These are phyloP conservation scores for Ascomycota sp. DNA, from an alignment of 2,329 filamentous ascomycete genomes.

Conservation along the genomic window DNA sequence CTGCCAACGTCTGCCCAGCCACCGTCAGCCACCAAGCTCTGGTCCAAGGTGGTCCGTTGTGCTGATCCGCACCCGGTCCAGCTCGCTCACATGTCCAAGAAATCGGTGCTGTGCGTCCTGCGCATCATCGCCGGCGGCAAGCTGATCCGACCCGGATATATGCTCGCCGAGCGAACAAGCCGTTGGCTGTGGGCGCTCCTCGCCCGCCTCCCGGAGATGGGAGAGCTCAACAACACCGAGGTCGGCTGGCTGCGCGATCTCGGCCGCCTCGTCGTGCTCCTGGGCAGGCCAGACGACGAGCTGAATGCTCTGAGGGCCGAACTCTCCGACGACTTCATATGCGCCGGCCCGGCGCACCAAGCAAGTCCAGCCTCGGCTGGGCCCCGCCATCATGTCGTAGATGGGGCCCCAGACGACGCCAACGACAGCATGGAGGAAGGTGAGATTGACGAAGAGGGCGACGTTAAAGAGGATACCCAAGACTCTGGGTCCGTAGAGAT, in stretches of 20 bases:
- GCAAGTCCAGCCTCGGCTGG: too few species aligned
- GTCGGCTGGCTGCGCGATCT: constrained; percentile 60
- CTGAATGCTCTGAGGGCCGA: constrained; percentile 26
- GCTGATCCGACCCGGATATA: constrained; percentile 37
- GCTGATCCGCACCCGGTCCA: constrained; percentile 38
- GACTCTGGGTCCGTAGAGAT: constrained; percentile 18
- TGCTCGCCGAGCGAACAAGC: constrained; percentile 45
- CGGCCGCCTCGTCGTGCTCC: constrained; percentile 51
- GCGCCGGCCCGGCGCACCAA: too few species aligned
- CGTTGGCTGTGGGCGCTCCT: constrained; percentile 75
- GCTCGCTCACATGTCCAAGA: constrained; percentile 43
- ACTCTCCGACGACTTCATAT: constrained; percentile 18
- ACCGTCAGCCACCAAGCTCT: constrained; percentile 27
- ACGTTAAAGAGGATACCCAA: too few species aligned
- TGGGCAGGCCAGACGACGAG: constrained; percentile 33
- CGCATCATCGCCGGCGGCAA: constrained; percentile 44
- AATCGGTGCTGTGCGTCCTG: constrained; percentile 44
- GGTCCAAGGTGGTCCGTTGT: constrained; percentile 29
- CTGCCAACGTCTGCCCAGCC: constrained; percentile 33
- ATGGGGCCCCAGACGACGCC: background rate
- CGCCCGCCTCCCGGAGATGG: constrained; percentile 51
- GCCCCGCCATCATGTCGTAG: too few species aligned
- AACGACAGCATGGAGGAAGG: background rate
- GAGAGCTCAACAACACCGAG: constrained; percentile 55
- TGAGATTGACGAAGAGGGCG: constrained; percentile 1